phyloP scores from a whole-genome alignment of 768 basidiomycete genomes.

The Paxillus involutus region DNA sequence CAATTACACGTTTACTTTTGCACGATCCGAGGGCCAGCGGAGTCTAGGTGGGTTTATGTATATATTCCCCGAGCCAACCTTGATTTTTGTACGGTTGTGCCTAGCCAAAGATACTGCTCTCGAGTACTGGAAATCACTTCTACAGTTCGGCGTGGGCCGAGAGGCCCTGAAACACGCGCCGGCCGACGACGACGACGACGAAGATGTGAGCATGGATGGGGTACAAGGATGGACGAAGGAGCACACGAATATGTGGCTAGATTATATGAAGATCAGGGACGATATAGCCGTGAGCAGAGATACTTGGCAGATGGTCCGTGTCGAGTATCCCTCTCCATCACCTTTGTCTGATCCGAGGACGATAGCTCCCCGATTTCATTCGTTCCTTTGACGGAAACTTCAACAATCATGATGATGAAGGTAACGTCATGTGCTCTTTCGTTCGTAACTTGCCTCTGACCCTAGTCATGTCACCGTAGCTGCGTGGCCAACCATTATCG shows the following conservation, averaged over 20 bases:
- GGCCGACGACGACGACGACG: conserved; percentile 44
- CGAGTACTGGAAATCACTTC: conserved; percentile 76
- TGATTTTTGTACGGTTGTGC: neutral
- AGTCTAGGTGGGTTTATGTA: conserved; percentile 59
- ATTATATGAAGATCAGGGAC: conserved; percentile 64
- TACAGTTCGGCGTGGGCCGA: conserved; percentile 68
- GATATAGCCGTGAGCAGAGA: conserved; percentile 84
- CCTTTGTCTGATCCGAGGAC: conserved; percentile 6
- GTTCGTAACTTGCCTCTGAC: neutral
- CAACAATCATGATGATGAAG: conserved; percentile 72
- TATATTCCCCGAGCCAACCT: neutral
- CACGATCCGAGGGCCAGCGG: conserved; percentile 71
- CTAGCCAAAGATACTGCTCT: conserved; percentile 69
- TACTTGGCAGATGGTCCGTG: conserved; percentile 81
- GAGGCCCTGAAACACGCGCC: conserved; percentile 56
- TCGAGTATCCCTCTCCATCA: conserved; percentile 3
- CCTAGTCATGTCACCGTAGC: conserved; percentile 39
- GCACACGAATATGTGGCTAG: conserved; percentile 74
- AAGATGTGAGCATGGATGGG: conserved; percentile 41
- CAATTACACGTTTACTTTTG: conserved; percentile 79
- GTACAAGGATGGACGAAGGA: conserved; percentile 61
- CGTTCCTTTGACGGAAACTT: conserved; percentile 74
- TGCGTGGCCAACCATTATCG: conserved; percentile 86
- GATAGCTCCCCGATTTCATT: conserved; percentile 77
- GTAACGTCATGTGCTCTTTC: conserved; percentile 36